Percentiles rank a stretch among this genome's conserved stretches.
These are phyloP conservation scores for Oidiodendron maius DNA, from an alignment of 495 filamentous ascomycete genomes.

Conservation along the genomic window DNA sequence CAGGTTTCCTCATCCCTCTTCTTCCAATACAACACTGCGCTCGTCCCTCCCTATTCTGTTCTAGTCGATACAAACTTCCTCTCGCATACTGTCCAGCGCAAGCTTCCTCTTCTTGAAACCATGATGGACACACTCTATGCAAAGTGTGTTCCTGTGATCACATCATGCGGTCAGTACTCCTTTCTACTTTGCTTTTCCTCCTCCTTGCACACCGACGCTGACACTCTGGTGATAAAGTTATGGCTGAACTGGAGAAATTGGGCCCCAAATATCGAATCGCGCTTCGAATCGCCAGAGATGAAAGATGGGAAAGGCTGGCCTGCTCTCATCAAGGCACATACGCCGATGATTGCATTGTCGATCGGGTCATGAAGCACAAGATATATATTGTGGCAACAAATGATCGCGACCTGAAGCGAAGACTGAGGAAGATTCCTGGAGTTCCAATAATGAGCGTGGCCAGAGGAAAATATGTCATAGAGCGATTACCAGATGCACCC, in stretches of 20 bases:
- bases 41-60: slow-evolving; percentile 75
- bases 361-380: slow-evolving; percentile 68
- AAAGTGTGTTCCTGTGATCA: slow-evolving; percentile 64
- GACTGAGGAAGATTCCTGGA: slow-evolving; percentile 63
- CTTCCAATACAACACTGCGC: slow-evolving; percentile 88
- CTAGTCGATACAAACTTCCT: slow-evolving; percentile 93
- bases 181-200: no score
- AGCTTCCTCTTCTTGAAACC: slow-evolving; percentile 77
- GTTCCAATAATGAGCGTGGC: slow-evolving; percentile 58
- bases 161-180: no score
- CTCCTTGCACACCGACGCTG: no score
- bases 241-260: slow-evolving; percentile 85
- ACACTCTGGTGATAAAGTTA: no score
- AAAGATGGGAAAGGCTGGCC: slow-evolving; percentile 74
- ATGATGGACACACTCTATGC: slow-evolving; percentile 82
- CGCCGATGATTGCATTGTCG: slow-evolving; percentile 94
- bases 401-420: slow-evolving; percentile 72
- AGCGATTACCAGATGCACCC: slow-evolving; percentile 79
- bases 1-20: slow-evolving; percentile 84
- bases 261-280: slow-evolving; percentile 87
- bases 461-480: slow-evolving; percentile 88
- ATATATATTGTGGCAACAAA: slow-evolving; percentile 90
- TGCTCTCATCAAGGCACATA: slow-evolving; percentile 92
- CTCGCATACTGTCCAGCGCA: slow-evolving; percentile 84
- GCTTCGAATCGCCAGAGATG: slow-evolving; percentile 84